These are phyloP conservation scores for Zanthoxylum bungeanum DNA, from an alignment of 345 rosid species.

Conservation along the genomic window DNA sequence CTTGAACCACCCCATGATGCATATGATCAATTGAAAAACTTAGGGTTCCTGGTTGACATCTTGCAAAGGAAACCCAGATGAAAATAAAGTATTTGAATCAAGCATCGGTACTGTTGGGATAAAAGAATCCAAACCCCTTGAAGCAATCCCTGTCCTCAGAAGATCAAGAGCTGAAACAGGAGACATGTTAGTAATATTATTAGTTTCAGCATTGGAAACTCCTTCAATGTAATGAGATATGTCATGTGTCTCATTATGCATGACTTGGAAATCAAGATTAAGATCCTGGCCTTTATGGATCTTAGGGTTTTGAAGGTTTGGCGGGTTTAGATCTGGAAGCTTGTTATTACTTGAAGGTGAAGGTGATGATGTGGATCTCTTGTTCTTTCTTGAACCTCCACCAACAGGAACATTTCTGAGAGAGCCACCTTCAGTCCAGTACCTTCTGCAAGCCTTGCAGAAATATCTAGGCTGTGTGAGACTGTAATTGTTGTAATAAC, in stretches of 20 bases:
- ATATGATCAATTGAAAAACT: constrained; percentile 40
- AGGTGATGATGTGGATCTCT: constrained; percentile 24
- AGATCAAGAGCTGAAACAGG: constrained; percentile 44
- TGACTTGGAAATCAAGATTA: constrained; percentile 38
- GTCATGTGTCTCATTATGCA: constrained; percentile 29
- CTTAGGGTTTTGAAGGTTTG: constrained; percentile 40
- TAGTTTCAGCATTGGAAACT: constrained; percentile 18
- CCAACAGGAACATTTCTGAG: constrained; percentile 59
- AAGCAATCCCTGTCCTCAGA: constrained; percentile 38
- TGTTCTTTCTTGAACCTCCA: constrained; percentile 56
- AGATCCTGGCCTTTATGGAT: constrained; percentile 41
- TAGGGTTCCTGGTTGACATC: constrained; percentile 42
- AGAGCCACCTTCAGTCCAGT: constrained; percentile 63
- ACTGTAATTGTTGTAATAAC: constrained; percentile 55
- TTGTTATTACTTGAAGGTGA: constrained; percentile 20
- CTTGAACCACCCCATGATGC: constrained; percentile 33
- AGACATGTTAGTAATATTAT: constrained; percentile 1
- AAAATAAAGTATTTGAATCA: constrained; percentile 29
- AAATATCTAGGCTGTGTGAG: constrained; percentile 50
- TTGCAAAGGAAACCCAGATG: constrained; percentile 40
- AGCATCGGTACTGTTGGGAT: constrained; percentile 34
- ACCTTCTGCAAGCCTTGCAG: constrained; percentile 56
- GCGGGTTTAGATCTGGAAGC: constrained; percentile 55
- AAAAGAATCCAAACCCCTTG: constrained; percentile 35
- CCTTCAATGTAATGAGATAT: constrained; percentile 25